A percentile compares a stretch with the other conserved stretches of the same genome.
Evolutionary conservation across 73 alveolate species (phyloP).

Genomic region (Paramecium sonneborni): DNA sequence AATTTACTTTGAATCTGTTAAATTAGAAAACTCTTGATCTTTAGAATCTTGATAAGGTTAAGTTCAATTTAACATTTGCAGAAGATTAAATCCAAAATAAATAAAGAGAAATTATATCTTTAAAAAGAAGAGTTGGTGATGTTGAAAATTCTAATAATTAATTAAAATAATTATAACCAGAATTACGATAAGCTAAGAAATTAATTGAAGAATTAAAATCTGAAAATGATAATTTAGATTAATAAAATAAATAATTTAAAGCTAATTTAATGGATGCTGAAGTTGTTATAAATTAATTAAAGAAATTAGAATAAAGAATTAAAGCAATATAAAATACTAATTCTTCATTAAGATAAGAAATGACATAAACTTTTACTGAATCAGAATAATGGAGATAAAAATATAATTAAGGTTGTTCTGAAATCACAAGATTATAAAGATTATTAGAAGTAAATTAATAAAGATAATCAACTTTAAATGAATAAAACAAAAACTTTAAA

Average conservation of each 20-base stretch:
- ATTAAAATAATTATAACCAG: background rate
- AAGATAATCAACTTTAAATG: background rate
- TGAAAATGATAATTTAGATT: background rate
- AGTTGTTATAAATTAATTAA: slow-evolving; percentile 18
- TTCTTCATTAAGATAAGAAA: background rate
- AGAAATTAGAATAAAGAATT: slow-evolving; percentile 9
- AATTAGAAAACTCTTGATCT: background rate
- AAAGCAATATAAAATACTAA: background rate
- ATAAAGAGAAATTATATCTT: background rate
- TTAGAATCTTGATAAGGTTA: background rate
- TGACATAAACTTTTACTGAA: background rate
- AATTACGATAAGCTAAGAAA: background rate
- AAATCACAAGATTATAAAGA: slow-evolving; percentile 2
- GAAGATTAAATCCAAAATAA: background rate
- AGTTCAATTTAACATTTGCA: background rate
- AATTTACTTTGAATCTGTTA: background rate
- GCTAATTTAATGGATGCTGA: background rate
- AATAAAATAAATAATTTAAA: background rate
- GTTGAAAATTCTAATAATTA: background rate
- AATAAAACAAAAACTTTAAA: background rate
- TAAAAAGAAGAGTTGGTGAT: background rate
- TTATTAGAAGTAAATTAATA: slow-evolving; percentile 1
- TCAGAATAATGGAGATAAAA: slow-evolving; percentile 47
- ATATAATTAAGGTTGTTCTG: background rate
- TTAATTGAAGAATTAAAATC: background rate